phyloP scores from a whole-genome alignment of 192 early-diverging fungal species.

The Coemansia sp. region DNA sequence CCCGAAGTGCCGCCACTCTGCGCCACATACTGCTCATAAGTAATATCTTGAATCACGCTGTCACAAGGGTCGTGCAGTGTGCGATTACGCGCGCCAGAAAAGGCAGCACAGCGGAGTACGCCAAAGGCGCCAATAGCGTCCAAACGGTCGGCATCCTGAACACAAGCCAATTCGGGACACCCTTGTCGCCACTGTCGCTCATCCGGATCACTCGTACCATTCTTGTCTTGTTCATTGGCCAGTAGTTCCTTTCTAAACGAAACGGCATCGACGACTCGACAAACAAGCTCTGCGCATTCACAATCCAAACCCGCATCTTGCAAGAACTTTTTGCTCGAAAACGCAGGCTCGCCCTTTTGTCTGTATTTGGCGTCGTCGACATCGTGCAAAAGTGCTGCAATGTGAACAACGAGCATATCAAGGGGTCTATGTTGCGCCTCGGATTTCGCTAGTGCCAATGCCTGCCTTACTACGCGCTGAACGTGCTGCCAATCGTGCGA shows the following conservation, averaged over 20 bases:
- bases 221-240: conserved; percentile 36
- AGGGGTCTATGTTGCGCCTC: conserved; percentile 37
- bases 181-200: conserved; percentile 57
- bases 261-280: conserved; percentile 63
- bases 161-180: conserved; percentile 65
- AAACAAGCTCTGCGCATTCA: conserved; percentile 52
- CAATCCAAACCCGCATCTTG: conserved; percentile 46
- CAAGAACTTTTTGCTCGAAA: conserved; percentile 60
- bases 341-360: conserved; percentile 35
- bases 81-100: conserved; percentile 66
- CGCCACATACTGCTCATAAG: conserved; percentile 63
- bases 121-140: conserved; percentile 79
- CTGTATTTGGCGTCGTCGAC: conserved; percentile 72
- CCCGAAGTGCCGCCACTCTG: conserved; percentile 56
- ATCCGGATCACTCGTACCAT: conserved; percentile 22
- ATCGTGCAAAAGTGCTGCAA: conserved; percentile 72
- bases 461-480: conserved; percentile 64
- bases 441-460: conserved; percentile 41
- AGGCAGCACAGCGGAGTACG: conserved; percentile 71
- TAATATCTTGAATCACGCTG: conserved; percentile 58
- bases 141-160: conserved; percentile 74
- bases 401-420: conserved; percentile 62
- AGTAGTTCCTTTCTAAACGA: conserved; percentile 72
- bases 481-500: conserved; percentile 75
- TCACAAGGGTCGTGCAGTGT: conserved; percentile 60